These are phyloP conservation scores for Pythium insidiosum DNA, from an alignment of 352 stramenopile genomes.

Conservation along the genomic window DNA sequence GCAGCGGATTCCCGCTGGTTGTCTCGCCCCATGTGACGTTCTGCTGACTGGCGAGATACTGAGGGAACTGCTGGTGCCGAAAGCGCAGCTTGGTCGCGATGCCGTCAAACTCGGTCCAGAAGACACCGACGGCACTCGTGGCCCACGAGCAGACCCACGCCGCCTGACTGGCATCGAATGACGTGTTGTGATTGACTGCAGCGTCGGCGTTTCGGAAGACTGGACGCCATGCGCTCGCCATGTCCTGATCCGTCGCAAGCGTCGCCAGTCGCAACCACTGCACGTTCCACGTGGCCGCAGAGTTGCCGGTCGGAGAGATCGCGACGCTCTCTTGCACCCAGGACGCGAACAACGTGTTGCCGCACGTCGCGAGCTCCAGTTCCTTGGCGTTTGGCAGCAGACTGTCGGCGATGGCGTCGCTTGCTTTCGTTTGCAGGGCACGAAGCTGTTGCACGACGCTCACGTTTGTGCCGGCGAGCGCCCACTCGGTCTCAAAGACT, in stretches of 20 bases:
- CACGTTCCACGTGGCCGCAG: not conserved
- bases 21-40: constrained; percentile 28
- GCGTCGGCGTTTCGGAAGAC: constrained; percentile 1
- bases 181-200: constrained; percentile 46
- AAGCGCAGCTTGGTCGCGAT: constrained; percentile 57
- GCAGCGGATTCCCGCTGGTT: constrained; percentile 21
- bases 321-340: constrained; percentile 30
- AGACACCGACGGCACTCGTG: constrained; percentile 17
- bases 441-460: constrained; percentile 18
- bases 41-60: constrained; percentile 2
- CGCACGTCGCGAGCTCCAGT: constrained; percentile 24
- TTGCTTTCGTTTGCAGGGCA: not conserved
- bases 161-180: constrained; percentile 26
- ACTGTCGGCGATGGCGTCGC: no score
- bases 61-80: constrained; percentile 24
- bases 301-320: no score
- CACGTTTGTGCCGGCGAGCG: constrained; percentile 9
- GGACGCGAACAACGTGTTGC: constrained; percentile 28
- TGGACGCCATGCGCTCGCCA: not conserved
- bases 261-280: constrained; percentile 8
- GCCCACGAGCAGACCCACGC: constrained; percentile 31
- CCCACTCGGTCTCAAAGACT: constrained; percentile 37
- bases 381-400: constrained; percentile 10
- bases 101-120: constrained; percentile 74
- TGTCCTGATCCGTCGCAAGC: not conserved